phyloP scores from a whole-genome alignment of 768 basidiomycete genomes.

The Agrocybe praecox region DNA sequence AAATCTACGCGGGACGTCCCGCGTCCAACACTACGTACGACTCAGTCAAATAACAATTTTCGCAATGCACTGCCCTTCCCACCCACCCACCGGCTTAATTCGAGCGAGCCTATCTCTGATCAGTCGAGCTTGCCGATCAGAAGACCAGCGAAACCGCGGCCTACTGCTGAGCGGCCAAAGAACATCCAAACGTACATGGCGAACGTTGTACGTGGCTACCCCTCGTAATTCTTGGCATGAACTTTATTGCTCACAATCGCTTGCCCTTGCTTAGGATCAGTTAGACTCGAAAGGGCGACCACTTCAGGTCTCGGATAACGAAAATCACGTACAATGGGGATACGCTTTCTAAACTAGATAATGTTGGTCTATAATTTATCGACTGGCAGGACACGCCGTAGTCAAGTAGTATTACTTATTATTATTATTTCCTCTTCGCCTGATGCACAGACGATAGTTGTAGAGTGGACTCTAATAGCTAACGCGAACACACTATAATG shows the following conservation, averaged over 20 bases:
- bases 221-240: background rate
- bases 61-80: constrained; percentile 18
- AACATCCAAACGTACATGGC: constrained; percentile 15
- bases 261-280: constrained; percentile 8
- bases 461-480: background rate
- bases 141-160: constrained; percentile 19
- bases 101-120: constrained; percentile 28
- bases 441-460: background rate
- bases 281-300: constrained; percentile 13
- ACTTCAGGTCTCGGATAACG: constrained; percentile 10
- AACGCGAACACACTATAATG: constrained; percentile 1
- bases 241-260: constrained; percentile 6
- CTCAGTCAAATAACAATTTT: constrained; percentile 20
- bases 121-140: constrained; percentile 21
- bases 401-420: background rate
- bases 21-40: constrained; percentile 17
- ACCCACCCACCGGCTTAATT: constrained; percentile 26
- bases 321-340: constrained; percentile 40
- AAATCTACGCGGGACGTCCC: constrained; percentile 8
- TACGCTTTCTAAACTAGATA: constrained; percentile 38
- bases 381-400: constrained; percentile 8
- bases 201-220: constrained; percentile 7
- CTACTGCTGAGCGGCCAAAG: constrained; percentile 10
- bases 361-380: background rate
- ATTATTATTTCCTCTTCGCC: background rate